Base-by-base conservation (phyloP, 345 rosid species). In the Toxicodendron radicans region DNA sequence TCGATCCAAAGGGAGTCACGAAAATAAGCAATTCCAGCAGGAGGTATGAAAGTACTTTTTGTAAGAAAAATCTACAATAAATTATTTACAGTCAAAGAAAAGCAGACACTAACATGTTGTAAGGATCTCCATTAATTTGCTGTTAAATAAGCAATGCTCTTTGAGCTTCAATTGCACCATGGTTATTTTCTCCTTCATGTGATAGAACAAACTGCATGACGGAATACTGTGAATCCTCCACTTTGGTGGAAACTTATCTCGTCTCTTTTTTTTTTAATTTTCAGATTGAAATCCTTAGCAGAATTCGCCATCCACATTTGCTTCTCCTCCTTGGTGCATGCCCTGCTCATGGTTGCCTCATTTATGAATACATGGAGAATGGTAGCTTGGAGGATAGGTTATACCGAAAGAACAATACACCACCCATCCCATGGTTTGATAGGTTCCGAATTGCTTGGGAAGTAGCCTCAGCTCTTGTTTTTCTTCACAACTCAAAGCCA, bases 281-380 rank as follows among this genome's bases (percentile, higher is more conserved):
- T 73, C 87, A 94, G 97, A 81, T 94, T 32, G 93, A 92, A 62
- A 82, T 94, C 74, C 84, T 94, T 85, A 89, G 95, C 87, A 90
- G 82, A 80, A 86, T 90, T 60, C 90, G 86, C 9, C 98, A 94
- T 56, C 98, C 97, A 0, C 92, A 94, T 87, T 81, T 94, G 84
- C 91, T 94, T 71, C 91, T 92, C 53, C 98, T 94, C 73, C 82
- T 94, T 48, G 98, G 98, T 53, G 98, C 98, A 41, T 94, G 98
- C 70, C 85, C 84, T 2, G 91, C 89, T 32, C 91, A 41, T 0
- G 91, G 92, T 16, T 93, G 97, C 69, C 82, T 94, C 66, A 88
- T 90, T 67, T 94, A 94, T 2, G 97, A 94, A 85, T 89, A 87
- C 75, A 87, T 93, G 98, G 90, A 90, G 81, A 93, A 89, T 24